Conservation (phyloP, 2,329 filamentous ascomycete genomes). For the Proliferodiscus dingleyae region DNA sequence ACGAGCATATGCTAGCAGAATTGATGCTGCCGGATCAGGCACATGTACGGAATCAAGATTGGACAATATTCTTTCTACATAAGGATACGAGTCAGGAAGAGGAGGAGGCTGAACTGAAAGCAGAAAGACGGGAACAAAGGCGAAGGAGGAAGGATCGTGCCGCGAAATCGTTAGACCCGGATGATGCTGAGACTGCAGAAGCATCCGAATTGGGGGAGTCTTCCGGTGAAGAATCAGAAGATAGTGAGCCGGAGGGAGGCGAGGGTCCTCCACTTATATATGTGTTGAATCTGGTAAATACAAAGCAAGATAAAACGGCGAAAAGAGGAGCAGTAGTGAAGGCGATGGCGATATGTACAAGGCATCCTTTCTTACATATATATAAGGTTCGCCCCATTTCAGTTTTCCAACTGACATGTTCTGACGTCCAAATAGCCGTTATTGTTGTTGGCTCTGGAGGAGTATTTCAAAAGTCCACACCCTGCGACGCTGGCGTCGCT, state of each 20-base stretch:
- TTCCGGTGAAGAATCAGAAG: conserved; percentile 48
- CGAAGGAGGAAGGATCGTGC: conserved; percentile 47
- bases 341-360: conserved; percentile 97
- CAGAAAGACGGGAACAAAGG: conserved; percentile 47
- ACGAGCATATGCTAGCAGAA: conserved; percentile 97
- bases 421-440: conserved; percentile 57
- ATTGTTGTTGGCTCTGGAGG: conserved; percentile 82
- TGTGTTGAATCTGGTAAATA: conserved; percentile 95
- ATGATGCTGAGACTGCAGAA: conserved; percentile 40
- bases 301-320: conserved; percentile 88
- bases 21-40: conserved; percentile 98
- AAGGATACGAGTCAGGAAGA: conserved; percentile 85
- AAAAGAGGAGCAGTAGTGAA: conserved; percentile 95
- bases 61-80: conserved; percentile 98
- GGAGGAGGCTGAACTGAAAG: conserved; percentile 67
- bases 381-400: conserved; percentile 67
- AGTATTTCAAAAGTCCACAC: conserved; percentile 91
- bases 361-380: conserved; percentile 96
- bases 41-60: conserved; percentile 90
- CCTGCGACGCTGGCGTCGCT: conserved; percentile 82
- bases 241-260: conserved; percentile 61
- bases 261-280: conserved; percentile 94
- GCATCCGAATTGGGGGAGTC: conserved; percentile 43
- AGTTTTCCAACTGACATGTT: conserved; percentile 1
- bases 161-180: conserved; percentile 41